These are phyloP conservation scores for Arthroderma sp. DNA, from an alignment of 2,329 filamentous ascomycete species.

Conservation along the genomic window DNA sequence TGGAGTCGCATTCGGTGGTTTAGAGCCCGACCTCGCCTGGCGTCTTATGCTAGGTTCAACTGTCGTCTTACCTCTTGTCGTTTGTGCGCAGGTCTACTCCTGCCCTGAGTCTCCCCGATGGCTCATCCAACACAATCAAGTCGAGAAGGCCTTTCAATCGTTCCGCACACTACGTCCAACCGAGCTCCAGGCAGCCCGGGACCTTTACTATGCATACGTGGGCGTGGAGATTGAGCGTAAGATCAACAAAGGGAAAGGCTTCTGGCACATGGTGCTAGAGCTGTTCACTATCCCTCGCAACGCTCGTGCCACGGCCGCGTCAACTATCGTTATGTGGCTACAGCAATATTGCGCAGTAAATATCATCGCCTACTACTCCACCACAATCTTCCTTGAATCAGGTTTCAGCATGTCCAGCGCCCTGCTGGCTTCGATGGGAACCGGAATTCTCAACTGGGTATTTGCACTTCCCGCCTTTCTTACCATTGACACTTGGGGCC, in stretches of 20 bases:
- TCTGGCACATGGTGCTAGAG: constrained; percentile 43
- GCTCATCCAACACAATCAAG: constrained; percentile 37
- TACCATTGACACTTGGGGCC: constrained; percentile 54
- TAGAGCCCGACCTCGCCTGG: constrained; percentile 45
- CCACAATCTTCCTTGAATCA: constrained; percentile 47
- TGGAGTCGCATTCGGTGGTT: constrained; percentile 34
- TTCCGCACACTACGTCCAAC: constrained; percentile 37
- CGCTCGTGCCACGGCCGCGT: constrained; percentile 44
- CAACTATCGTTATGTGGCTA: constrained; percentile 53
- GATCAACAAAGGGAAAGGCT: constrained; percentile 37
- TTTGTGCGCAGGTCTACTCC: constrained; percentile 49
- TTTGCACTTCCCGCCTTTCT: constrained; percentile 52
- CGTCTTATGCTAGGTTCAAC: constrained; percentile 57
- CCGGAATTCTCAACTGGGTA: constrained; percentile 52
- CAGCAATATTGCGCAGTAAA: constrained; percentile 44
- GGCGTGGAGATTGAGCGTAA: constrained; percentile 50
- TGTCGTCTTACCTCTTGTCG: constrained; percentile 46
- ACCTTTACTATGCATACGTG: constrained; percentile 44
- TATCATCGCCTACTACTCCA: constrained; percentile 49
- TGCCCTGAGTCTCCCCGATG: constrained; percentile 45
- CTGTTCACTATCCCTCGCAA: constrained; percentile 50
- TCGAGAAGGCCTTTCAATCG: constrained; percentile 35
- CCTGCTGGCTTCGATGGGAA: constrained; percentile 48
- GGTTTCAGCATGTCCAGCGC: constrained; percentile 40
- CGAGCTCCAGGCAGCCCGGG: constrained; percentile 42